Evolutionary conservation across 306 rosid species (phyloP).

Genomic region (Gynostemma pentaphyllum): DNA sequence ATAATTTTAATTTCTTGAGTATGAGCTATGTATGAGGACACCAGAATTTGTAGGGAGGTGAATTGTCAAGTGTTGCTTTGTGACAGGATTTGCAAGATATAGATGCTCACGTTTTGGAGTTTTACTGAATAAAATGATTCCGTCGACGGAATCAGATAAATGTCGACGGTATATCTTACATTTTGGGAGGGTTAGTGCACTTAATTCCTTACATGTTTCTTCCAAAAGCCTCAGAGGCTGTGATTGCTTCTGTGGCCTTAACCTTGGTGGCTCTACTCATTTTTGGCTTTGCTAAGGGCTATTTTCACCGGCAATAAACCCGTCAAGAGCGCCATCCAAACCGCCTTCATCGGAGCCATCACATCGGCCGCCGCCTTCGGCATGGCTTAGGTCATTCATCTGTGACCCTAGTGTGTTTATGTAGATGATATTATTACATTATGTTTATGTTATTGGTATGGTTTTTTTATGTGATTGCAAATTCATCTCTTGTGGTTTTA

Average conservation of each 20-base stretch:
- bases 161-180: conserved; percentile 56
- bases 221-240: conserved; percentile 50
- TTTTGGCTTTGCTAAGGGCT: conserved; percentile 78
- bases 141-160: too few relatives aligned
- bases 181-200: conserved; percentile 72
- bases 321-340: conserved; percentile 58
- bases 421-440: too few relatives aligned
- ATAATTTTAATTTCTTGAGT: too few relatives aligned
- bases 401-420: background rate
- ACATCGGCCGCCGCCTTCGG: conserved; percentile 82
- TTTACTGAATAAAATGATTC: too few relatives aligned
- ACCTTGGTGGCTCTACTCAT: conserved; percentile 60
- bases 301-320: conserved; percentile 69
- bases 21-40: too few relatives aligned
- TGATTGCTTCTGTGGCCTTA: conserved; percentile 45
- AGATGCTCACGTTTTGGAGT: too few relatives aligned
- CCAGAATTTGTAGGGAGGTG: too few relatives aligned
- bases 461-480: too few relatives aligned
- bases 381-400: conserved; percentile 56
- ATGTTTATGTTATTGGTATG: too few relatives aligned
- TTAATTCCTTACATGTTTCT: conserved; percentile 61
- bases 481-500: too few relatives aligned
- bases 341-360: conserved; percentile 67
- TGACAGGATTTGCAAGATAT: too few relatives aligned
- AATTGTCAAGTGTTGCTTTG: too few relatives aligned